A percentile compares a stretch with the other conserved stretches of the same genome.
These are phyloP conservation scores for Pterulicium gracile DNA, from an alignment of 1,284 basidiomycete genomes.

Conservation along the genomic window DNA sequence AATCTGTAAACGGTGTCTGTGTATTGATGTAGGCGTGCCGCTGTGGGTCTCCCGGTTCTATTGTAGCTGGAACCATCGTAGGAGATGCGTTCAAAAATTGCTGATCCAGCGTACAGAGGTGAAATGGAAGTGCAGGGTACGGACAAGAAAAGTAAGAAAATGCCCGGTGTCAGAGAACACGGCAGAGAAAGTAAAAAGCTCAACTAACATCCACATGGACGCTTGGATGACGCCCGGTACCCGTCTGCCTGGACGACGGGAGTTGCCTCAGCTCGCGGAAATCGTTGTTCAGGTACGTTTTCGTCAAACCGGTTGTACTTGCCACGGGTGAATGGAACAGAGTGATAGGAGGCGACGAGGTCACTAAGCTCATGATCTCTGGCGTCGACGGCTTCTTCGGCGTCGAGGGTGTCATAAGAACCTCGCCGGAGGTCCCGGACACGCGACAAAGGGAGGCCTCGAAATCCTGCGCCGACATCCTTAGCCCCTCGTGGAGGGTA, in stretches of 20 bases:
- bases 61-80: not conserved
- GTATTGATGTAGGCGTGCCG: not conserved
- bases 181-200: conserved; percentile 8
- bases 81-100: not conserved
- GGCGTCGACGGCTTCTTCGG: conserved; percentile 26
- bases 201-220: conserved; percentile 56
- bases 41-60: not conserved
- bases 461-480: conserved; percentile 23
- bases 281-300: conserved; percentile 68
- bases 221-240: conserved; percentile 55
- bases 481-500: conserved; percentile 9
- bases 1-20: not conserved
- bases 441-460: conserved; percentile 25
- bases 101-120: not conserved
- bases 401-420: conserved; percentile 28
- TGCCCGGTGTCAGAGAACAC: conserved; percentile 1
- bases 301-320: conserved; percentile 53
- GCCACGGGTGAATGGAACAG: conserved; percentile 61
- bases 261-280: conserved; percentile 61
- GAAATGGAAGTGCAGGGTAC: not conserved
- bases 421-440: conserved; percentile 14
- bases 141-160: not conserved
- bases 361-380: conserved; percentile 36
- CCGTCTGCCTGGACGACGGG: conserved; percentile 59
- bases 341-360: conserved; percentile 60